Evolutionary conservation across 2,329 filamentous ascomycete species (phyloP), one percentile per base, ranked within the genome.

Genomic region (Penicillium italicum): DNA sequence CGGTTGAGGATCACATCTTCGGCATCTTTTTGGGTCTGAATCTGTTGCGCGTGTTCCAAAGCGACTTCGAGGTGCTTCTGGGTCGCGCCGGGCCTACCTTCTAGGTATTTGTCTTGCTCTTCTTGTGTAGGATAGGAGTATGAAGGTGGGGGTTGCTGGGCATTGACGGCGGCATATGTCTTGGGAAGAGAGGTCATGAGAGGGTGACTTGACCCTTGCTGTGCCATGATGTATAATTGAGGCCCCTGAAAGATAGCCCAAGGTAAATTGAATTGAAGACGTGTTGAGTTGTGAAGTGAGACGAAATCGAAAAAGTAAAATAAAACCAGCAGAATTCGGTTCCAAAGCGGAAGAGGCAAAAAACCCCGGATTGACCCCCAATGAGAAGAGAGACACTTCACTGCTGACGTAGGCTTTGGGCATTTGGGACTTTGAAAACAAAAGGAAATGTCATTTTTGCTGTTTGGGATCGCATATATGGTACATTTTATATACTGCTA

Each of bases 11-110:
- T 93, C 60, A 85, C 76, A 37, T 83, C 77, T 74, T 96, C 88
- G 62, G 89, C 81, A 46, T 89, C 84, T 72, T 93, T 95, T 68
- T 89, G 89, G 64, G 90, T 82, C 73, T 96, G 89, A 49, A 97
- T 85, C 52, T 90, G 84, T 63, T 82, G 82, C 40, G 93, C 93
- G 77, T 97, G 91, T 67, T 91, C 84, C 56, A 94, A 76, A 47
- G 91, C 93, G 53, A 90, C 82, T 56, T 87, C 82, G 14, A 77
- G 64, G 53, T 78, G 73, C 33, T 73, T 75, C 12, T 74, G 53
- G 77, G 80, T 66, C 77, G 77, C 62, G n/a, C 61, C 61, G 43
- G 79, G 66, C 60, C 74, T 69, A 57, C 64, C 62, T 59, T 68
- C 58, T 46, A 71, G 62, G 53, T 62, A 58, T 49, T 57, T 57